A percentile compares a stretch with the other conserved stretches of the same genome.
These are phyloP conservation scores for Candida gorgasii DNA, from an alignment of 805 yeast genomes.

Conservation along the genomic window DNA sequence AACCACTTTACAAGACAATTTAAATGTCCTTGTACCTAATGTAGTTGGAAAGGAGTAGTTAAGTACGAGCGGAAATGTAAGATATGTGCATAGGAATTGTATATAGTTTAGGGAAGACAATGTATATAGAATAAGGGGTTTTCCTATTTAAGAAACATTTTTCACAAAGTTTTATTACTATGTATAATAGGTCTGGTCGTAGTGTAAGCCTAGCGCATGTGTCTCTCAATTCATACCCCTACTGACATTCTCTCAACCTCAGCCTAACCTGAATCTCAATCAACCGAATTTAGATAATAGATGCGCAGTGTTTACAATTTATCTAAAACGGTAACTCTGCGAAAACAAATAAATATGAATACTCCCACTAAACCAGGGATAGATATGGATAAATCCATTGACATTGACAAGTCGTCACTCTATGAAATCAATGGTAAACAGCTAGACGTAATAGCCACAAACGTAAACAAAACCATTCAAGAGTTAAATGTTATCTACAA, in stretches of 20 bases:
- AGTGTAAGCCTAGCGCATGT: no score
- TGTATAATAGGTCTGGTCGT: no score
- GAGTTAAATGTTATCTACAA: slow-evolving; percentile 49
- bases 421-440: slow-evolving; percentile 13
- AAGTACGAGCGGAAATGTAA: no score
- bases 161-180: no score
- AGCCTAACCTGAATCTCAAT: no score
- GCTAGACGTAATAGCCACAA: slow-evolving; percentile 32
- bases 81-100: no score
- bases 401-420: neutral
- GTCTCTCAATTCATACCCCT: no score
- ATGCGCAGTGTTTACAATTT: slow-evolving; percentile 6
- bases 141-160: no score
- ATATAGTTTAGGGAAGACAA: no score
- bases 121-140: no score
- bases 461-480: slow-evolving; percentile 37
- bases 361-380: slow-evolving; percentile 11
- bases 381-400: neutral
- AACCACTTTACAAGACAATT: slow-evolving; percentile 5
- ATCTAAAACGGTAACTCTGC: slow-evolving; percentile 4
- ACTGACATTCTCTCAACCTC: no score
- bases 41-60: neutral
- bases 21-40: neutral
- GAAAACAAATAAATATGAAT: slow-evolving; percentile 8
- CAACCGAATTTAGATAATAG: no score